A percentile compares a stretch with the other conserved stretches of the same genome.
Conservation (phyloP, 306 rosid species). For the Dryas alaskensis region DNA sequence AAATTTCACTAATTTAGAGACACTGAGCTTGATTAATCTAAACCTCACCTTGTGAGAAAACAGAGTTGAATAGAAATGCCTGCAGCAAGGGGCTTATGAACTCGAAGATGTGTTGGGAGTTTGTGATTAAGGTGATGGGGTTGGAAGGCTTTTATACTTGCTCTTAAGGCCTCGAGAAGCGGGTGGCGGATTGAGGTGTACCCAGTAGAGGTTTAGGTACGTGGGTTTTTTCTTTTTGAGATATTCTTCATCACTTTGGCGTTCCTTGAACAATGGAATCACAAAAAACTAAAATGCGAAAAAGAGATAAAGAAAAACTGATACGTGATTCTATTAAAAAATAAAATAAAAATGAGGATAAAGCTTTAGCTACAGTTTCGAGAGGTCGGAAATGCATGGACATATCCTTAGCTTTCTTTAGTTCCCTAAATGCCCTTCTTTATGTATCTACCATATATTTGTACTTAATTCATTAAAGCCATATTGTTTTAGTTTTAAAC, state of each 20-base stretch:
- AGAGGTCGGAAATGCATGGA: conserved; percentile 7
- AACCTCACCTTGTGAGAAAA: conserved; percentile 25
- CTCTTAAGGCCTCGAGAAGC: conserved; percentile 47
- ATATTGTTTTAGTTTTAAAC: no score
- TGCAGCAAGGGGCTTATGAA: no score
- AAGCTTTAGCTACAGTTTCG: conserved; percentile 5
- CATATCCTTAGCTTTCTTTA: not conserved
- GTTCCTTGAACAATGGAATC: conserved; percentile 46
- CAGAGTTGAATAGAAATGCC: conserved; percentile 1
- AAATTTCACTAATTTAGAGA: not conserved
- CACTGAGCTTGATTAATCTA: not conserved
- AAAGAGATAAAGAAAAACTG: conserved; percentile 26
- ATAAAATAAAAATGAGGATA: not conserved
- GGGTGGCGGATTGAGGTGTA: conserved; percentile 31
- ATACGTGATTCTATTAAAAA: conserved; percentile 24
- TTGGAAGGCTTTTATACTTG: conserved; percentile 63
- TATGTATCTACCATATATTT: not conserved
- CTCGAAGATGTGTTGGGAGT: conserved; percentile 6
- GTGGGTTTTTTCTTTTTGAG: conserved; percentile 27
- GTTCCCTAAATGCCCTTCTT: conserved; percentile 6
- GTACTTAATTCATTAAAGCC: no score
- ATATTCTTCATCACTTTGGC: conserved; percentile 28
- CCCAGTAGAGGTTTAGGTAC: conserved; percentile 22
- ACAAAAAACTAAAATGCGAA: conserved; percentile 30
- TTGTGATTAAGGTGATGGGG: conserved; percentile 35